Evolutionary conservation across 1,139 yeast species (phyloP).

Genomic region (Nematodospora anomalae): DNA sequence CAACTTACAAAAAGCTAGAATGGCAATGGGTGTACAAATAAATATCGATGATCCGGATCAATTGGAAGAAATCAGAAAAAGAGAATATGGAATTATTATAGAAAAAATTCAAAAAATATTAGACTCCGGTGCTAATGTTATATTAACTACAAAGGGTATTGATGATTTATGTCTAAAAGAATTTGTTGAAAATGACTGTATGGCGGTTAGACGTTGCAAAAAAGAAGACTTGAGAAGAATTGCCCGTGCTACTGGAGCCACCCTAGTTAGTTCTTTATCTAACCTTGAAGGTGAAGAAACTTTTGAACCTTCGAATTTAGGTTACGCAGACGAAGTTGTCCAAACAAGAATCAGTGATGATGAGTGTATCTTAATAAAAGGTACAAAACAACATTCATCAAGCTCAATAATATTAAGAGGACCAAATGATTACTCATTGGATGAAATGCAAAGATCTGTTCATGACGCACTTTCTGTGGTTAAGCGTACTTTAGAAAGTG

Average conservation of each 20-base stretch:
- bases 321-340: slow-evolving; percentile 87
- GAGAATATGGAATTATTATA: slow-evolving; percentile 88
- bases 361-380: slow-evolving; percentile 93
- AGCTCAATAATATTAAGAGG: slow-evolving; percentile 93
- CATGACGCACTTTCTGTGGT: slow-evolving; percentile 95
- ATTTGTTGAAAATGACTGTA: slow-evolving; percentile 92
- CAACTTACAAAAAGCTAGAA: slow-evolving; percentile 91
- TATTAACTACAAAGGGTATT: slow-evolving; percentile 95
- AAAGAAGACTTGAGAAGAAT: slow-evolving; percentile 95
- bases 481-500: slow-evolving; percentile 93
- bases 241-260: slow-evolving; percentile 98
- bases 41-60: slow-evolving; percentile 97
- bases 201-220: slow-evolving; percentile 98
- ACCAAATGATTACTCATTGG: slow-evolving; percentile 91
- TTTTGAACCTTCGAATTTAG: slow-evolving; percentile 83
- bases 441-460: slow-evolving; percentile 96
- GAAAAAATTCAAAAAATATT: slow-evolving; percentile 88
- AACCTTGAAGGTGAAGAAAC: slow-evolving; percentile 98
- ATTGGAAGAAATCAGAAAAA: slow-evolving; percentile 89
- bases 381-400: slow-evolving; percentile 91
- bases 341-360: slow-evolving; percentile 95
- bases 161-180: slow-evolving; percentile 95
- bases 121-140: slow-evolving; percentile 93
- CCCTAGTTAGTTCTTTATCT: slow-evolving; percentile 81
- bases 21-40: slow-evolving; percentile 98